Evolutionary conservation across 768 basidiomycete species (phyloP), one percentile per base, ranked within the genome.

Genomic region (Rhodotorula sphaerocarpa): DNA sequence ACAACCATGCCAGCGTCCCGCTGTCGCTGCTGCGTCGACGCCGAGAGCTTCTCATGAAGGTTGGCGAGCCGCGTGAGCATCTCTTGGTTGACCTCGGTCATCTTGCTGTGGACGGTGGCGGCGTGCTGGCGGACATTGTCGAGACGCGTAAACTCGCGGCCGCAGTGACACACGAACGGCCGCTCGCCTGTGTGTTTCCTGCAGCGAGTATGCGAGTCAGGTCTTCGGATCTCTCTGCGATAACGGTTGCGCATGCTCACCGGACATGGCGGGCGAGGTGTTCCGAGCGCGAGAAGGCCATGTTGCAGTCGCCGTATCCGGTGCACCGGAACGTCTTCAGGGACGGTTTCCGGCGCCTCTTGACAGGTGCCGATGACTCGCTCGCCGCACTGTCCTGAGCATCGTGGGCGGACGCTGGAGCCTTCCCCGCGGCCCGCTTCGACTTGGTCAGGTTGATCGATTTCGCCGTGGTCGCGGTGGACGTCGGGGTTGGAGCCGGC

Each of bases 151-250:
- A 96, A 96, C 69, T 92, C 86, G 75, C 93, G 92, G 18, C 84
- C 82, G 78, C 93, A 97, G 74, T 96, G 92, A 73, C 93, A 97
- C 44, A 84, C 83, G 76, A 97, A 97, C 23, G 93, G 93, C 25
- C 91, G 84, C 74, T 96, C 93, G 65, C 93, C 93, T 7, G 93
- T 96, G 76, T 97, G 93, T 82, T 96, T 96, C 70, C 92, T 96
- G 77, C 4, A 27, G 18, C n/a, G 20, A 16, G 15, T 63, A 28
- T 16, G 44, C 27, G 61, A 42, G 27, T 18, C 46, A 30, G 21
- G n/a, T n/a, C n/a, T n/a, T n/a, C 50, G 4, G 5, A 21, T 21
- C 14, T 2, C 45, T 25, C 45, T 46, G 42, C 16, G 11, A 30
- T 20, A 25, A 36, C 5, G 59, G 62, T n/a, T 21, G 23, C 23